Base-by-base conservation (phyloP, 2,329 filamentous ascomycete genomes). In the Botrytis cinerea region DNA sequence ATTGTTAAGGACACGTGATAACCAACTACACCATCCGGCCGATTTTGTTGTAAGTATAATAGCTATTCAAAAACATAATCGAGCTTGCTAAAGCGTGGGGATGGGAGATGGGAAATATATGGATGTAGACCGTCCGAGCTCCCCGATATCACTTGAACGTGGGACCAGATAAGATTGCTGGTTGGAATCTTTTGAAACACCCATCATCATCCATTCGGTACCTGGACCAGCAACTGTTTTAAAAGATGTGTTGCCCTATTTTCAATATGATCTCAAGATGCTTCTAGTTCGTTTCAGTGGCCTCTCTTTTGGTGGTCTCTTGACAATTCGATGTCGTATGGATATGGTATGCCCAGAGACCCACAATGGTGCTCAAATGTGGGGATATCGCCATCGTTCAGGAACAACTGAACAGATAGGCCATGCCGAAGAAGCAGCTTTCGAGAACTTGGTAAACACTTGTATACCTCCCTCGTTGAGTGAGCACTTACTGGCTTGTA, bases 11-110 rank as follows among this genome's bases (percentile, higher is more conserved):
- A 69, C 48, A 69, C 66, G 66, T 69, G 66, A 69, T 69, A 69
- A 69, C 48, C 66, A 69, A 69, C 66, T 69, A 69, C 66, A 69
- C 66, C 66, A 69, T 69, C 66, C 66, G 66, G 66, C 66, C 66
- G 40, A 12, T 25, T 32, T 69, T 69, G 48, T 32, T 69, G n/a
- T 1, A 0, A n/a, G 0, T 0, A 0, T 0, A 0, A 0, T 1
- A 4, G 38, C 40, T 22, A 32, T 57, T 57, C 4, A 2, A 32
- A 35, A 40, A 7, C 0, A 28, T 69, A 18, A 57, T 43, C n/a
- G 7, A 43, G 35, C 38, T 28, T 69, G 18, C 25, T 25, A 40
- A 57, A 25, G 35, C 9, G 66, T 68, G 48, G 48, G 66, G 66
- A 40, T 68, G 48, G 35, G 38, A 28, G 20, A 38, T 10, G 22